phyloP scores from a whole-genome alignment of 2,329 filamentous ascomycete species.

The Trichoderma gracile region DNA sequence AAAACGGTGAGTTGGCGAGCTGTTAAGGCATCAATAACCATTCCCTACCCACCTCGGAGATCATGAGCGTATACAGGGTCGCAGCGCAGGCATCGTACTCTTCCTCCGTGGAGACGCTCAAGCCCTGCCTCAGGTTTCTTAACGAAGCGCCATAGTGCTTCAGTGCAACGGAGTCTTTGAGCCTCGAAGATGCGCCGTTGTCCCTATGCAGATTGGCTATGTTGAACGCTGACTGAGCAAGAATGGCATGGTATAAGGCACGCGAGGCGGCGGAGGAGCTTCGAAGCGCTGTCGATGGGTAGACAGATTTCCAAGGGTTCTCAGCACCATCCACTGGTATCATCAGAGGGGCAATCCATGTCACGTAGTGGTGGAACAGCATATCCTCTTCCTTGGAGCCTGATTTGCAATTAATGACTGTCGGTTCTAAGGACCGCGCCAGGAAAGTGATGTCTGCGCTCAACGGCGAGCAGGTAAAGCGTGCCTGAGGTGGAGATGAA shows the following conservation, averaged over 20 bases:
- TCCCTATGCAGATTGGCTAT: not conserved
- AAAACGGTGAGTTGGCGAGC: not conserved
- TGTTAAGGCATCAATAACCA: too few relatives aligned
- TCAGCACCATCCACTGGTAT: slow-evolving; percentile 9
- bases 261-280: slow-evolving; percentile 1
- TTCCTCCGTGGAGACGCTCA: not conserved
- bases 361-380: slow-evolving; percentile 19
- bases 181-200: not conserved
- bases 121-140: not conserved
- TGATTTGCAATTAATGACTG: not conserved
- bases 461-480: not conserved
- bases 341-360: slow-evolving; percentile 18
- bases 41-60: slow-evolving; percentile 10
- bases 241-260: slow-evolving; percentile 12
- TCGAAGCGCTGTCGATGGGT: slow-evolving; percentile 13
- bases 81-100: slow-evolving; percentile 19
- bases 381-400: not conserved
- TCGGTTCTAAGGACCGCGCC: not conserved
- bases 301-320: slow-evolving; percentile 16
- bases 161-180: not conserved
- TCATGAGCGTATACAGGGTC: slow-evolving; percentile 16
- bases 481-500: not conserved
- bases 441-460: not conserved
- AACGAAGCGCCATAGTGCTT: slow-evolving; percentile 7
- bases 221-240: slow-evolving; percentile 15